Conservation (phyloP, 345 rosid genomes). For the Salix purpurea region DNA sequence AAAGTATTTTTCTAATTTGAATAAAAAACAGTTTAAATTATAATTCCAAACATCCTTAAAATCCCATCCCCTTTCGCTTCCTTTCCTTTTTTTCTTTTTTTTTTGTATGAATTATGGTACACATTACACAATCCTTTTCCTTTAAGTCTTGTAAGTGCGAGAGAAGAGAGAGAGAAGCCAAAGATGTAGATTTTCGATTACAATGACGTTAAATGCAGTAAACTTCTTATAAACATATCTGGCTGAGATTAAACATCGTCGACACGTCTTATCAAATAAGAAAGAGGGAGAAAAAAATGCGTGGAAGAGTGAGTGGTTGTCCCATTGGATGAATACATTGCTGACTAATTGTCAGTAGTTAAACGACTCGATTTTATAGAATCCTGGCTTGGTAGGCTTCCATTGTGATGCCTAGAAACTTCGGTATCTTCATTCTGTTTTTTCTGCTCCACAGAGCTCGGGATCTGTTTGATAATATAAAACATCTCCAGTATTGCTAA, state of each 20-base stretch:
- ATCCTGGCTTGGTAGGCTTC: background rate
- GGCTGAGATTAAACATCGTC: constrained; percentile 1
- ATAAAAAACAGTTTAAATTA: too few species aligned
- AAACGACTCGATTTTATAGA: background rate
- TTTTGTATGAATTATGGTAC: too few species aligned
- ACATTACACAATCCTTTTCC: too few species aligned
- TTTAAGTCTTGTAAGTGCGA: too few species aligned
- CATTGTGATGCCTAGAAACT: background rate
- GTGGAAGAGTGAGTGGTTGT: background rate
- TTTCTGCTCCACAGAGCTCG: background rate
- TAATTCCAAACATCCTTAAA: too few species aligned
- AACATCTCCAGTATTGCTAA: constrained; percentile 66
- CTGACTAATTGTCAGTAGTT: background rate
- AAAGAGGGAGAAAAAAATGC: background rate
- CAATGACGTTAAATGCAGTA: background rate
- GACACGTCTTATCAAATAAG: background rate
- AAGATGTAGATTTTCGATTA: background rate
- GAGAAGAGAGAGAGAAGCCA: background rate
- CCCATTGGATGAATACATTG: background rate
- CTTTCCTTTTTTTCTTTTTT: too few species aligned
- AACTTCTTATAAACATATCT: background rate
- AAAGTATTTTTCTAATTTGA: too few species aligned
- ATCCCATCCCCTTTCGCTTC: too few species aligned
- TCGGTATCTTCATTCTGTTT: constrained; percentile 6
- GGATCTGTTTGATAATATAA: constrained; percentile 74